phyloP scores from a whole-genome alignment of 2,329 filamentous ascomycete species.

The Cladobotryum mycophilum region DNA sequence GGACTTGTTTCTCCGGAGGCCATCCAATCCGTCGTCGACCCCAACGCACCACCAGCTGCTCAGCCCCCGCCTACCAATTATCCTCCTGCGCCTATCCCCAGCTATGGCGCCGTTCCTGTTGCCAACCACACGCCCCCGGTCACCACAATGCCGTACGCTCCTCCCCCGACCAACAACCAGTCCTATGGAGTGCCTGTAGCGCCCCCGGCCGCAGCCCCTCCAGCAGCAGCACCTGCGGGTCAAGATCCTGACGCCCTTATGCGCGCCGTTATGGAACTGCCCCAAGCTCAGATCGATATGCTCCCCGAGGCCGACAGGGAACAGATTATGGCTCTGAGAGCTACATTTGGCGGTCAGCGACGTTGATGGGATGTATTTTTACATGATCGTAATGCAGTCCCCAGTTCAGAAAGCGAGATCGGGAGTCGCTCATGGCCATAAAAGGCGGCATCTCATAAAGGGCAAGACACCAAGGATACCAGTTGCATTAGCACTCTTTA shows the following conservation, averaged over 20 bases:
- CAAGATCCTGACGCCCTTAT: slow-evolving; percentile 67
- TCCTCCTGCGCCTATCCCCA: slow-evolving; percentile 28
- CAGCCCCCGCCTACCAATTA: slow-evolving; percentile 26
- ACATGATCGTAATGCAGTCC: not conserved
- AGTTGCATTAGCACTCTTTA: no score
- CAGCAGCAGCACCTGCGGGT: slow-evolving; percentile 26
- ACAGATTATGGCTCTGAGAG: slow-evolving; percentile 73
- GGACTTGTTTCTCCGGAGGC: slow-evolving; percentile 82
- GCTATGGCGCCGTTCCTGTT: slow-evolving; percentile 28
- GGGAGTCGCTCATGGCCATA: not conserved
- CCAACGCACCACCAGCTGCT: slow-evolving; percentile 36
- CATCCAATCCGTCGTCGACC: slow-evolving; percentile 73
- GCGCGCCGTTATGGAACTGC: slow-evolving; percentile 73
- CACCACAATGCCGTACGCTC: slow-evolving; percentile 38
- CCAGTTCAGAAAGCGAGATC: not conserved
- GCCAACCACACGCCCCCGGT: slow-evolving; percentile 45
- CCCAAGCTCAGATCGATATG: slow-evolving; percentile 72
- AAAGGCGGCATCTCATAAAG: no score
- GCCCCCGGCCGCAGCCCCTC: slow-evolving; percentile 26
- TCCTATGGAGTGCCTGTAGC: slow-evolving; percentile 29
- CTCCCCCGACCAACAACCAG: slow-evolving; percentile 32
- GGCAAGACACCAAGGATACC: no score
- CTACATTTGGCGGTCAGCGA: slow-evolving; percentile 47
- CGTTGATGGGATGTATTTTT: slow-evolving; percentile 18
- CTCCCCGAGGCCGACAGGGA: slow-evolving; percentile 67